Conservation (phyloP, 148 eudicot species). For the Hydrangea macrophylla region DNA sequence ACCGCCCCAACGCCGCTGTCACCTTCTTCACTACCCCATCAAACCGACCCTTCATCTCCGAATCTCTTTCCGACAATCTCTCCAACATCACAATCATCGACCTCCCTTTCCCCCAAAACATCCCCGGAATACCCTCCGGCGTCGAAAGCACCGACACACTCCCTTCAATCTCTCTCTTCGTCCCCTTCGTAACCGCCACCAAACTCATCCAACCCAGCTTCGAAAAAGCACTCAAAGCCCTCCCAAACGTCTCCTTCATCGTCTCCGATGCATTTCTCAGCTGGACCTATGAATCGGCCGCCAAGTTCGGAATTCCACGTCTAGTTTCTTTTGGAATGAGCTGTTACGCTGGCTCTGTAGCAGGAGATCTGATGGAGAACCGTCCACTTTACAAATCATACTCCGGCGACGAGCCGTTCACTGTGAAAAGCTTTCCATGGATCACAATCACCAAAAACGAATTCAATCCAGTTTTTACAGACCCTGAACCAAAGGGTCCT, state of each 20-base stretch:
- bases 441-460: constrained; percentile 21
- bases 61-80: constrained; percentile 4
- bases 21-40: constrained; percentile 31
- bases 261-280: constrained; percentile 23
- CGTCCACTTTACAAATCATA: neutral
- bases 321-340: constrained; percentile 18
- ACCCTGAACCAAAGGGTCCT: constrained; percentile 9
- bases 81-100: constrained; percentile 16
- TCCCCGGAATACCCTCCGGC: constrained; percentile 21
- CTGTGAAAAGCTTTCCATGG: constrained; percentile 12
- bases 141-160: constrained; percentile 21
- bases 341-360: constrained; percentile 2
- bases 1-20: constrained; percentile 19
- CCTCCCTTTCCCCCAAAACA: constrained; percentile 26
- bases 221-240: constrained; percentile 13
- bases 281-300: constrained; percentile 25
- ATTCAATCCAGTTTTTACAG: constrained; percentile 18
- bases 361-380: neutral
- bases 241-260: constrained; percentile 13
- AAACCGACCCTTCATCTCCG: constrained; percentile 13
- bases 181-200: constrained; percentile 13
- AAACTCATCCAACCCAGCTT: constrained; percentile 20
- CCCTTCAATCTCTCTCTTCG: constrained; percentile 13
- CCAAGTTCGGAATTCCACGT: constrained; percentile 17
- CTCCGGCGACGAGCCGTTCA: constrained; percentile 12